Percentiles rank a stretch among this genome's conserved stretches.
Conservation (phyloP, 1,139 yeast genomes). For the Sugiyamaella novakii region DNA sequence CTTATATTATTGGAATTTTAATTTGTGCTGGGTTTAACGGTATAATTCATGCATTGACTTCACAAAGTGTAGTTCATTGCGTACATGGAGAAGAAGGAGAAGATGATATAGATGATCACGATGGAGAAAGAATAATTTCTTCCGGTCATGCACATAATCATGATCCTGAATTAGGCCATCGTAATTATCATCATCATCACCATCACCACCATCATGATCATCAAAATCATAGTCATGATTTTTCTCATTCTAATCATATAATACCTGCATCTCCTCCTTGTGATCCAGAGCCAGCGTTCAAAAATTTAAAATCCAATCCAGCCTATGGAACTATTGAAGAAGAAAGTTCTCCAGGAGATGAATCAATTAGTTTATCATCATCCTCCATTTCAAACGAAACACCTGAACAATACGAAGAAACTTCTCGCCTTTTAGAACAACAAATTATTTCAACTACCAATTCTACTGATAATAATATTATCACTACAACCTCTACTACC, state of each 20-base stretch:
- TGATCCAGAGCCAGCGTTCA: neutral
- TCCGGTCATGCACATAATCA: slow-evolving; percentile 29
- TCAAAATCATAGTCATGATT: slow-evolving; percentile 25
- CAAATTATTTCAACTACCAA: slow-evolving; percentile 16
- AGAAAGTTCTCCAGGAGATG: neutral
- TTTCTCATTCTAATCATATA: neutral
- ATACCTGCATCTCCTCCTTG: neutral
- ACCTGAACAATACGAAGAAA: slow-evolving; percentile 15
- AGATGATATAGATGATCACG: neutral
- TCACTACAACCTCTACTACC: slow-evolving; percentile 1
- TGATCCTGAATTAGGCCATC: slow-evolving; percentile 10
- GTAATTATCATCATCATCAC: slow-evolving; percentile 23
- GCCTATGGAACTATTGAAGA: slow-evolving; percentile 4
- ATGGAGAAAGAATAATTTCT: neutral
- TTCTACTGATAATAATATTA: neutral
- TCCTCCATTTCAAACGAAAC: slow-evolving; percentile 3
- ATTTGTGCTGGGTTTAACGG: slow-evolving; percentile 63
- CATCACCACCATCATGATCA: slow-evolving; percentile 19
- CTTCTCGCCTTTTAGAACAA: slow-evolving; percentile 25
- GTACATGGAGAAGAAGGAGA: slow-evolving; percentile 51
- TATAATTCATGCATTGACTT: slow-evolving; percentile 69
- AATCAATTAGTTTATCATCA: neutral
- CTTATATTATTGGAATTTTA: slow-evolving; percentile 60
- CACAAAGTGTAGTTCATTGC: slow-evolving; percentile 86
- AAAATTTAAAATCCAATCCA: neutral